phyloP scores from a whole-genome alignment of 805 yeast species.

The Wickerhamiella australiensis region DNA sequence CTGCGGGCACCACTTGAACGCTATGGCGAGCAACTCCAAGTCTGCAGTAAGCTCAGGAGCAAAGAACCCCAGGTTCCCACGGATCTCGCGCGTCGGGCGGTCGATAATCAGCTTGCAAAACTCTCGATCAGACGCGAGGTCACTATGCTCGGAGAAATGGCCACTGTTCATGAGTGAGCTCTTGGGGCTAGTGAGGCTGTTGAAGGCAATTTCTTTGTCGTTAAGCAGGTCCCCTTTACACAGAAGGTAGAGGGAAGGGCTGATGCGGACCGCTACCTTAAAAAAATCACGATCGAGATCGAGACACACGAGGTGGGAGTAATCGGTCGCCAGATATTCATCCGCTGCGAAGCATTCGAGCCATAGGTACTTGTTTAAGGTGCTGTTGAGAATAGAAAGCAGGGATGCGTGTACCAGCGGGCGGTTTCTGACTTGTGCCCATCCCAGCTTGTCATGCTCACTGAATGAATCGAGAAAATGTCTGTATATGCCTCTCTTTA shows the following conservation, averaged over 20 bases:
- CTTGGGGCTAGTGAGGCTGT: neutral
- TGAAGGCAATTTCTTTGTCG: neutral
- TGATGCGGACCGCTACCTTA: neutral
- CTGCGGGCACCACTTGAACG: neutral
- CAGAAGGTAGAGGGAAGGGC: neutral
- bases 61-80: neutral
- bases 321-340: neutral
- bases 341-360: neutral
- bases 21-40: neutral
- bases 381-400: neutral
- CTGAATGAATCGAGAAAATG: neutral
- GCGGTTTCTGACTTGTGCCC: neutral
- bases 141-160: neutral
- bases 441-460: neutral
- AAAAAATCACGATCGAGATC: neutral
- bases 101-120: neutral
- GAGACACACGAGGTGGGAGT: neutral
- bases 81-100: neutral
- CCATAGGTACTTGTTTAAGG: neutral
- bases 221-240: neutral
- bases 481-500: neutral
- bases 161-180: neutral
- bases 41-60: neutral
- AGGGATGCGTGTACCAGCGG: too few relatives aligned
- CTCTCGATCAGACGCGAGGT: neutral